phyloP scores from a whole-genome alignment of 306 rosid genomes.

The Mimosa pudica region DNA sequence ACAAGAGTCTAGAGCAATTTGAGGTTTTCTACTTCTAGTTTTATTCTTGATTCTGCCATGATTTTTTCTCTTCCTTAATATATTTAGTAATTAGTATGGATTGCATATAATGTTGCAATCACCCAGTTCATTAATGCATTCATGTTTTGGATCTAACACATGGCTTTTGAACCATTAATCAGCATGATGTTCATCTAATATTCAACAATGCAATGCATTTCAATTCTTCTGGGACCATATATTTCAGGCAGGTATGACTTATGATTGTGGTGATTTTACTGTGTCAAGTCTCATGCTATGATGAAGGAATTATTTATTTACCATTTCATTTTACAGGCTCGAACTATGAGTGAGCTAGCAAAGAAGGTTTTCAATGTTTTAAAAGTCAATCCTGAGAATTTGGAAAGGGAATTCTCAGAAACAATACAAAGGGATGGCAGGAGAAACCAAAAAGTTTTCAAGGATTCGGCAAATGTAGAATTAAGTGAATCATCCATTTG shows the following conservation, averaged over 20 bases:
- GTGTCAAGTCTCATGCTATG: background rate
- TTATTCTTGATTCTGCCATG: background rate
- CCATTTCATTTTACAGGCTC: constrained; percentile 55
- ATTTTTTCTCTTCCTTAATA: background rate
- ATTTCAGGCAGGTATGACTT: constrained; percentile 66
- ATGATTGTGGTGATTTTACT: background rate
- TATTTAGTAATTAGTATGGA: background rate
- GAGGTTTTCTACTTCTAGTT: constrained; percentile 52
- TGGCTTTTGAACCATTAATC: constrained; percentile 39
- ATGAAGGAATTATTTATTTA: constrained; percentile 14
- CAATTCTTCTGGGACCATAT: constrained; percentile 63
- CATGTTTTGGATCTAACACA: constrained; percentile 34
- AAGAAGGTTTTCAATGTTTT: constrained; percentile 52
- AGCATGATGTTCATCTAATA: constrained; percentile 64
- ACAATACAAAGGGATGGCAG: constrained; percentile 41
- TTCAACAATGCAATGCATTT: constrained; percentile 74
- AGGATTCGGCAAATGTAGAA: constrained; percentile 41
- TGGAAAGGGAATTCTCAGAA: constrained; percentile 55
- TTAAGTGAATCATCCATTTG: constrained; percentile 27
- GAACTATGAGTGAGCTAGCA: constrained; percentile 53
- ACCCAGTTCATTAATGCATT: background rate
- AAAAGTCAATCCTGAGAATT: constrained; percentile 52
- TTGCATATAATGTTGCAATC: constrained; percentile 20
- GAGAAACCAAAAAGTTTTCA: constrained; percentile 45
- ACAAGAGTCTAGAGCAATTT: constrained; percentile 56